Conservation (phyloP, 2,329 filamentous ascomycete species). For the Apiospora rasikravindrae region DNA sequence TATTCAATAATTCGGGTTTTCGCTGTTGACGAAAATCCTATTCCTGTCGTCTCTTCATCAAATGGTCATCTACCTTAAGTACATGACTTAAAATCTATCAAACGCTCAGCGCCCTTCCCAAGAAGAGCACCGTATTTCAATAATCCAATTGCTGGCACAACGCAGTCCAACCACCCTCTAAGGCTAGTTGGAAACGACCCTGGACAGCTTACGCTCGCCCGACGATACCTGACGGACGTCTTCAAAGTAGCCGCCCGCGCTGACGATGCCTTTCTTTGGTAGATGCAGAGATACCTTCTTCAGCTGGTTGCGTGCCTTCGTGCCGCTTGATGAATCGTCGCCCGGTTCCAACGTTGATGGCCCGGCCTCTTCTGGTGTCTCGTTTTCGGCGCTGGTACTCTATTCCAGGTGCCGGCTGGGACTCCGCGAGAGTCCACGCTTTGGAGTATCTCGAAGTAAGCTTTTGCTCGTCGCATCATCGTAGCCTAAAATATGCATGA, state of each 20-base stretch:
- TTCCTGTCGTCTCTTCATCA: background rate
- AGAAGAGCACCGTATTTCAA: background rate
- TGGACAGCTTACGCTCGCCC: background rate
- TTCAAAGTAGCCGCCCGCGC: conserved; percentile 21
- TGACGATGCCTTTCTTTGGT: background rate
- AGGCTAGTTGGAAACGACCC: conserved; percentile 15
- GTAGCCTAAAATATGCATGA: conserved; percentile 59
- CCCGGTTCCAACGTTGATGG: background rate
- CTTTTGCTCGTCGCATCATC: conserved; percentile 56
- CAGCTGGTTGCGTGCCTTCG: conserved; percentile 3
- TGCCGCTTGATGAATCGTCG: background rate
- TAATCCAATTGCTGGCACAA: background rate
- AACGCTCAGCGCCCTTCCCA: background rate
- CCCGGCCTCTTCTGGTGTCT: conserved; percentile 4
- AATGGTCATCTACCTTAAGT: conserved; percentile 1
- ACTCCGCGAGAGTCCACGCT: conserved; percentile 29
- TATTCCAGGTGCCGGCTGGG: conserved; percentile 29
- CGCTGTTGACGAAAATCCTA: background rate
- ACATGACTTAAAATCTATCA: conserved; percentile 1
- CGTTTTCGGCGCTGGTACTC: conserved; percentile 18
- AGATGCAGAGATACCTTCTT: conserved; percentile 22
- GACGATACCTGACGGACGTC: conserved; percentile 16
- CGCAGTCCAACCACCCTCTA: background rate
- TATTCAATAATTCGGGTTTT: conserved; percentile 2
- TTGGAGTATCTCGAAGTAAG: conserved; percentile 48